phyloP scores from a whole-genome alignment of 106 monocot genomes.

The Allium sativum region DNA sequence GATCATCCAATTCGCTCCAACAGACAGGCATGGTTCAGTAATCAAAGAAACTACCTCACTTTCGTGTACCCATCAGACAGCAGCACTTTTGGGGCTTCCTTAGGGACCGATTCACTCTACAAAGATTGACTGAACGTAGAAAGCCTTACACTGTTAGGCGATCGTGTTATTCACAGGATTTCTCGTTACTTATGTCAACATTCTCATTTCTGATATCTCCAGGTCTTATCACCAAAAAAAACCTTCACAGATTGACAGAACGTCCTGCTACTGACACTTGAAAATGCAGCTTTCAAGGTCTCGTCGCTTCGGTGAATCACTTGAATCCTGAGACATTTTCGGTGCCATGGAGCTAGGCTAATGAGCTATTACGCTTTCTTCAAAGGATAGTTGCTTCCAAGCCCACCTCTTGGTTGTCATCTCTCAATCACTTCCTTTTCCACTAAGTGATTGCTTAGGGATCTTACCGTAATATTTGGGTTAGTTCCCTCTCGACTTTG shows the following conservation, averaged over 20 bases:
- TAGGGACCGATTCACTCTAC: constrained; percentile 13
- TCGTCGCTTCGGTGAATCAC: too few species aligned
- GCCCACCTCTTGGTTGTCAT: too few species aligned
- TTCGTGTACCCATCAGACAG: constrained; percentile 14
- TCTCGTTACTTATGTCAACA: constrained; percentile 11
- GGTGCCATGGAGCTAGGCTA: too few species aligned
- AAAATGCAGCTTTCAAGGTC: background rate
- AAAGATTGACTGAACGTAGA: constrained; percentile 15
- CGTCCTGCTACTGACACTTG: constrained; percentile 11
- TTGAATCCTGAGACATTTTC: too few species aligned
- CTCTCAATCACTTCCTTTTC: too few species aligned
- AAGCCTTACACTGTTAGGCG: constrained; percentile 9
- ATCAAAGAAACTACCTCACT: constrained; percentile 9
- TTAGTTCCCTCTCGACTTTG: too few species aligned
- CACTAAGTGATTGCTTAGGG: too few species aligned
- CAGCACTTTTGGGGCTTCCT: constrained; percentile 5
- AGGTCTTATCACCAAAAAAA: constrained; percentile 10
- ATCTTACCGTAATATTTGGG: too few species aligned
- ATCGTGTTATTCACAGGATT: constrained; percentile 14
- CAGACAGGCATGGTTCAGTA: too few species aligned
- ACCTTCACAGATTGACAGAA: constrained; percentile 6
- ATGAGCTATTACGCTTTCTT: too few species aligned
- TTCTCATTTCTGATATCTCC: constrained; percentile 17
- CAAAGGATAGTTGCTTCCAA: too few species aligned
- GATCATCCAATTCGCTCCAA: too few species aligned